phyloP scores from a whole-genome alignment of 805 yeast species.

The Yarrowia osloensis region DNA sequence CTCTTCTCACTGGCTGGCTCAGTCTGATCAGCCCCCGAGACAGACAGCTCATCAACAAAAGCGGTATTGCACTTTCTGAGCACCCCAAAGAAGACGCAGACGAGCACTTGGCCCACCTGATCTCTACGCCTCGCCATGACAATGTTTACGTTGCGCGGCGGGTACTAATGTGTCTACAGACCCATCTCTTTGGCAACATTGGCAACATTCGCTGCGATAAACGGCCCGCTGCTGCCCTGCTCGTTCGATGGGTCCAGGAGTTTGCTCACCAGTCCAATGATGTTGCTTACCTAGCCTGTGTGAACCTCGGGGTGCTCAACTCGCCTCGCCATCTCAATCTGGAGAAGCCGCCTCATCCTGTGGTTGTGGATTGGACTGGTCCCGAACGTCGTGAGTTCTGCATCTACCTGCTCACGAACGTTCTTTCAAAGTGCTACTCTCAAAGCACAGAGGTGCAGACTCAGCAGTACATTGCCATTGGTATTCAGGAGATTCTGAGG shows the following conservation, averaged over 20 bases:
- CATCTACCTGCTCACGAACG: constrained; percentile 61
- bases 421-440: constrained; percentile 82
- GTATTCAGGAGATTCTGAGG: constrained; percentile 71
- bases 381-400: constrained; percentile 49
- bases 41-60: constrained; percentile 2
- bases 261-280: constrained; percentile 9
- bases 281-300: constrained; percentile 9
- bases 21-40: background rate
- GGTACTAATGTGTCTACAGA: background rate
- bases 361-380: constrained; percentile 21
- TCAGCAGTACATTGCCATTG: constrained; percentile 80
- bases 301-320: constrained; percentile 2
- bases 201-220: background rate
- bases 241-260: constrained; percentile 7
- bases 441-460: constrained; percentile 84
- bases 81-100: background rate
- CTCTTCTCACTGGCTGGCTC: constrained; percentile 5
- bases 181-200: background rate
- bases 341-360: constrained; percentile 11
- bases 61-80: background rate
- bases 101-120: background rate
- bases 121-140: background rate
- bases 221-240: background rate
- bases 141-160: constrained; percentile 11
- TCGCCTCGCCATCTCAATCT: background rate